These are phyloP conservation scores for Naganishia sp. DNA, from an alignment of 1,284 basidiomycete genomes.

Conservation along the genomic window DNA sequence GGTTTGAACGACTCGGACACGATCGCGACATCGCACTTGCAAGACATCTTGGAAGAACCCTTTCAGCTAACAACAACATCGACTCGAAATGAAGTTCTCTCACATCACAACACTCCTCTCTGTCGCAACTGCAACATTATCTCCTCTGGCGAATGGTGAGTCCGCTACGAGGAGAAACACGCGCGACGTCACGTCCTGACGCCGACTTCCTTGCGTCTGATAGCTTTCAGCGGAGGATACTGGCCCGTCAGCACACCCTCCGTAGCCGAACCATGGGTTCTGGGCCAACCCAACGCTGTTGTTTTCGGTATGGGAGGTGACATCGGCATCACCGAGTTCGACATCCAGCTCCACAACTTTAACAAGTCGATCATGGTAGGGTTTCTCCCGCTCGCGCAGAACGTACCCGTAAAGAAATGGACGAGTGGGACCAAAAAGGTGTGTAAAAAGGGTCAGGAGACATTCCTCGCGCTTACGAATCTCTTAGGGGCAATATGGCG, in stretches of 20 bases:
- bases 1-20: too few species aligned
- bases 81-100: constrained; percentile 17
- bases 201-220: not conserved
- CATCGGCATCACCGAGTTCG: constrained; percentile 46
- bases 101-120: constrained; percentile 5
- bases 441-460: not conserved
- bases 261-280: constrained; percentile 46
- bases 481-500: constrained; percentile 44
- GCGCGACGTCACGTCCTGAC: too few species aligned
- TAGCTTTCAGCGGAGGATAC: constrained; percentile 43
- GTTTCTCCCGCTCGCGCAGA: constrained; percentile 47
- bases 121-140: not conserved
- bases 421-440: constrained; percentile 36
- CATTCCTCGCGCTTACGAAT: not conserved
- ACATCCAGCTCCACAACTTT: constrained; percentile 52
- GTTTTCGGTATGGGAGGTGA: constrained; percentile 48
- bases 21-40: too few species aligned
- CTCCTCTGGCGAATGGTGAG: constrained; percentile 13
- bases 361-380: constrained; percentile 50
- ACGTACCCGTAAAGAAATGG: constrained; percentile 47
- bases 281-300: constrained; percentile 48
- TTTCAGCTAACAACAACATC: too few species aligned
- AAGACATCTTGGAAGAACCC: too few species aligned
- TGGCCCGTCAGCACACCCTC: constrained; percentile 50
- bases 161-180: too few species aligned